Conservation (phyloP, 768 basidiomycete genomes). For the Suillus sp. region DNA sequence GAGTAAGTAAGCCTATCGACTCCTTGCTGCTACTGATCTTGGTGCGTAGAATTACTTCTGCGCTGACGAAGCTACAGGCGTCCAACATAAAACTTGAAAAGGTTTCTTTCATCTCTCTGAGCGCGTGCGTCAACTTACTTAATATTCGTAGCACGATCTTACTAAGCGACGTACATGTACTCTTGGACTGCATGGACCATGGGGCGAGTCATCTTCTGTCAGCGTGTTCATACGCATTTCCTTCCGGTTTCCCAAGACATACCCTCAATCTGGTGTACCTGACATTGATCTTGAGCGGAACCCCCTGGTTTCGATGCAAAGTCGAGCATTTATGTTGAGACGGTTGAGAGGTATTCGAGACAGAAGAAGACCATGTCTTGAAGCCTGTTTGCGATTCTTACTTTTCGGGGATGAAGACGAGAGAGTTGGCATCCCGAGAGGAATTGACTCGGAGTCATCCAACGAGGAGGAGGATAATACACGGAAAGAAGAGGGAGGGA, state of each 20-base stretch:
- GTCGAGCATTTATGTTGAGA: conserved; percentile 76
- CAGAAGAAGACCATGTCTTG: conserved; percentile 78
- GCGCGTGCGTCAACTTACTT: conserved; percentile 9
- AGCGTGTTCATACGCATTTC: conserved; percentile 74
- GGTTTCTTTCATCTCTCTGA: conserved; percentile 39
- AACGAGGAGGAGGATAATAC: conserved; percentile 57
- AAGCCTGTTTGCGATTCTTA: conserved; percentile 80
- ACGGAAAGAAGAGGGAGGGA: conserved; percentile 25
- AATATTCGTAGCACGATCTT: conserved; percentile 55
- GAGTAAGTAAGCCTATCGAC: conserved; percentile 52
- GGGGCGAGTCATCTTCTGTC: conserved; percentile 84
- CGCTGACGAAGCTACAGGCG: conserved; percentile 62
- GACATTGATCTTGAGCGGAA: conserved; percentile 82
- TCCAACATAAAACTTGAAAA: conserved; percentile 86
- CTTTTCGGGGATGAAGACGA: conserved; percentile 68
- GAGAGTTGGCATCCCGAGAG: conserved; percentile 38
- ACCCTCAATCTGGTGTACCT: conserved; percentile 71
- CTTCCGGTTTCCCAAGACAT: conserved; percentile 85
- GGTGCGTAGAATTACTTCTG: conserved; percentile 67
- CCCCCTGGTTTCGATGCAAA: conserved; percentile 75
- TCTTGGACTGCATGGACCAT: conserved; percentile 84
- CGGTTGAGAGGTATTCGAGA: conserved; percentile 74
- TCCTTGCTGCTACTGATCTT: conserved; percentile 8
- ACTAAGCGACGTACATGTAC: conserved; percentile 79
- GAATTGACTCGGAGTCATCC: conserved; percentile 61